These are phyloP conservation scores for Amaranthus cruentus DNA, from an alignment of 148 eudicot species.

Conservation along the genomic window DNA sequence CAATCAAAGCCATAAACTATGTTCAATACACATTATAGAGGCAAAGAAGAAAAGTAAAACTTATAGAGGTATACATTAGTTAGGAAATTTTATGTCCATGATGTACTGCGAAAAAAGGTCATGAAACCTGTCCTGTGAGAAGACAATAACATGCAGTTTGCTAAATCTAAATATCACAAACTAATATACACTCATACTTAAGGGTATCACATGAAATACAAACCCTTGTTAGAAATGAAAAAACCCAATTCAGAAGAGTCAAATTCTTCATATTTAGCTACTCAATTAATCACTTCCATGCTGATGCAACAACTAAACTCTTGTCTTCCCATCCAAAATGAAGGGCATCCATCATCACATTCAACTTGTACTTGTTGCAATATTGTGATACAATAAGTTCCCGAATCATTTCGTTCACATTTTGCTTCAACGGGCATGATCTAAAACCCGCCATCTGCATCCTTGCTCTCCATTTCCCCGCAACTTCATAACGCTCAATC, in stretches of 20 bases:
- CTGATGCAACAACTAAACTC: constrained; percentile 66
- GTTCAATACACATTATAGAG: no score
- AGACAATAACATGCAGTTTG: constrained; percentile 13
- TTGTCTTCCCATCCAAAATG: constrained; percentile 89
- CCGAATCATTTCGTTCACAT: constrained; percentile 34
- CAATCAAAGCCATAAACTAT: not conserved
- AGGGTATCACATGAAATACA: constrained; percentile 12
- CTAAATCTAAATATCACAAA: constrained; percentile 11
- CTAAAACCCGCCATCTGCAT: constrained; percentile 94
- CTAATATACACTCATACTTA: not conserved
- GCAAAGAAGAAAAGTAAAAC: no score
- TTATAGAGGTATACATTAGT: not conserved
- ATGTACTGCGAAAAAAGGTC: constrained; percentile 3
- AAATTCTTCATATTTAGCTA: not conserved
- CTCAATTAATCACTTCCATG: constrained; percentile 47
- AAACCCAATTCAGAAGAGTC: not conserved
- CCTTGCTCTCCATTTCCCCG: constrained; percentile 96
- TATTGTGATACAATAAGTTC: constrained; percentile 52
- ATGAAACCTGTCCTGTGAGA: not conserved
- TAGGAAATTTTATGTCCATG: constrained; percentile 5
- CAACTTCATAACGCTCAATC: constrained; percentile 86
- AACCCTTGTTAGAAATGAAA: not conserved
- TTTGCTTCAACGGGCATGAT: constrained; percentile 38
- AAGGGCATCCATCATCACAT: constrained; percentile 51
- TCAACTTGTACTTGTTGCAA: constrained; percentile 52